Base-by-base conservation (phyloP, 352 stramenopile species). In the Pythium periplocum region DNA sequence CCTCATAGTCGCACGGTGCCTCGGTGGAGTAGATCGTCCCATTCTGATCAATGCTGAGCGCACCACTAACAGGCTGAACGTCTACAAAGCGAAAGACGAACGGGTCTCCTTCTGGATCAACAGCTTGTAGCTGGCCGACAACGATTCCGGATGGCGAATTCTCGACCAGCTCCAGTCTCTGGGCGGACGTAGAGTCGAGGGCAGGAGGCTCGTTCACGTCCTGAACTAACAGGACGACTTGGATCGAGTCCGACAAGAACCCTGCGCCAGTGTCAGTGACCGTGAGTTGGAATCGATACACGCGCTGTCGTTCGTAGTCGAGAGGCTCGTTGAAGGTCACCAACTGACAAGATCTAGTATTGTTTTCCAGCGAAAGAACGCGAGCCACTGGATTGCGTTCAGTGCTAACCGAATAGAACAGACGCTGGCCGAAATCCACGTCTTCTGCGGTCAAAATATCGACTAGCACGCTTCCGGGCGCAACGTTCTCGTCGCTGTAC, bases 161-260 rank as follows among this genome's bases (percentile, higher is more conserved):
- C 56, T 87, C 76, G 0, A 48, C 6, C 9, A 83, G 40, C 6
- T 55, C 45, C 12, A 83, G 36, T 31, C 61, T 56, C 17, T 62
- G 52, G 4, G 63, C 33, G 2, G 71, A 80, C 4, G 65, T 59
- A 8, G 42, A 12, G 17, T 78, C 37, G 1, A 83, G 47, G 8
- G 48, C 49, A 4, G 76, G 73, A 7, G 62, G 61, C 33, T 87
- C 76, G 26, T 84, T 72, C 5, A 81, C 66, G 44, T 87, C 53
- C 4, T 58, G 11, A 3, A 87, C 53, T 47, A 73, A 79, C 2
- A 87, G 50, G 31, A 77, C 66, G 2, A 87, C 49, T 6, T 66
- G 62, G 3, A 79, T 69, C 4, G 53, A 60, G 49, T 84, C 73
- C 0, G 47, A 69, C 0, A 87, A 51, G 43, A 80, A 77, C 4